These are phyloP conservation scores for Xerocomus amazonicus DNA, from an alignment of 1,284 basidiomycete species.

Conservation along the genomic window DNA sequence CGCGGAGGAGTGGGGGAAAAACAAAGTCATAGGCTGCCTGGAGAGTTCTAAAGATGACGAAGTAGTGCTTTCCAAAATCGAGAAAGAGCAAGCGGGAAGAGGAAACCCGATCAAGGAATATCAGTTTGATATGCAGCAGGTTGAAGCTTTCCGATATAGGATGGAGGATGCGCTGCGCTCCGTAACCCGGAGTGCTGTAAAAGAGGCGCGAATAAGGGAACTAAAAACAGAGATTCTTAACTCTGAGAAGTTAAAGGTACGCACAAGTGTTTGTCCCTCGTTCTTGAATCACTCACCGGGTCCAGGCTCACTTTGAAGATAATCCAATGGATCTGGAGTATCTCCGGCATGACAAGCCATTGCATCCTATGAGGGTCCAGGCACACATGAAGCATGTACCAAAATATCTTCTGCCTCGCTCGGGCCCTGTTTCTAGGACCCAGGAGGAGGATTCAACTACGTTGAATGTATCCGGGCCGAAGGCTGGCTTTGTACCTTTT, in stretches of 20 bases:
- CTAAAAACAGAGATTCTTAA: slow-evolving; percentile 92
- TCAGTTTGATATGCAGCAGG: slow-evolving; percentile 89
- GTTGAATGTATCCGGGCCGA: slow-evolving; percentile 24
- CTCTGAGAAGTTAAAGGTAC: slow-evolving; percentile 92
- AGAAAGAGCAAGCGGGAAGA: slow-evolving; percentile 66
- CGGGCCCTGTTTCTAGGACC: slow-evolving; percentile 48
- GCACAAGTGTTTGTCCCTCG: slow-evolving; percentile 15
- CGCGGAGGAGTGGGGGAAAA: slow-evolving; percentile 70
- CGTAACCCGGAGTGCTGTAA: slow-evolving; percentile 83
- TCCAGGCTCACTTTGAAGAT: slow-evolving; percentile 94
- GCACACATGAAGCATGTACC: slow-evolving; percentile 96
- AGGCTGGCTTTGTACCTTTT: slow-evolving; percentile 66
- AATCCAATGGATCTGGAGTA: slow-evolving; percentile 94
- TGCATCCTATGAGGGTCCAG: slow-evolving; percentile 86
- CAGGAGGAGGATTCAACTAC: slow-evolving; percentile 22
- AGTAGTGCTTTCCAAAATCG: slow-evolving; percentile 68
- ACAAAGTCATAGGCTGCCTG: slow-evolving; percentile 64
- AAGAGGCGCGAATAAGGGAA: slow-evolving; percentile 93
- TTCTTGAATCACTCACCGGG: slow-evolving; percentile 5
- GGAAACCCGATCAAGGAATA: slow-evolving; percentile 88
- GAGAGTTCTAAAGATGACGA: slow-evolving; percentile 76
- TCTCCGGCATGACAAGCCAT: slow-evolving; percentile 90
- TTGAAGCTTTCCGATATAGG: slow-evolving; percentile 97
- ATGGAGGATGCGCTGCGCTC: slow-evolving; percentile 95
- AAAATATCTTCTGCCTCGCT: slow-evolving; percentile 87